Evolutionary conservation across 2,329 filamentous ascomycete species (phyloP), one percentile per base, ranked within the genome.

Genomic region (Bipolaris bicolor): DNA sequence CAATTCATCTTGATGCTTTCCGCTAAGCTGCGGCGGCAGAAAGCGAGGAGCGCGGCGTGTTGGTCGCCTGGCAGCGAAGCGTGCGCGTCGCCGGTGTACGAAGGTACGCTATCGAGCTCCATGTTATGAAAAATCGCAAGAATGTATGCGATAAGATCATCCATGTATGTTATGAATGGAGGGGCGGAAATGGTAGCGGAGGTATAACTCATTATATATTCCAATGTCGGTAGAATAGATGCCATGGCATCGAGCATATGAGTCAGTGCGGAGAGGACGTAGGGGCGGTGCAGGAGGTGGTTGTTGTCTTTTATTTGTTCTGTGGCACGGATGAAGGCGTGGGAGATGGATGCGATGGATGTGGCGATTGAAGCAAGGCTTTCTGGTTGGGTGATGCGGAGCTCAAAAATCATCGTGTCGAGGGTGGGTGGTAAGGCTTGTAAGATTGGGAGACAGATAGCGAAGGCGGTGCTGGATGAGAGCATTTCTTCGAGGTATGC

Each of bases 401-500:
- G 61, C 43, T 80, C 76, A 59, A 80, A 79, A 1, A 83, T 63
- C 48, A 85, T 58, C 7, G 79, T 75, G 4, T 76, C 64, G 6
- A 84, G 73, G 0, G 81, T 76, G 5, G 72, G 68, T 0, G 71
- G 71, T 13, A 80, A 74, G 1, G 83, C 81, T 47, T 82, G 74
- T 24, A 87, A 66, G 6, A 87, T 76, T 0, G 86, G 85, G 16
- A 76, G 64, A 5, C 80, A 79, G 3, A 86, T 70, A 16, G 86
- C 76, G 79, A 84, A 85, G 2, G 81, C 81, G 22, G 75, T 74
- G 3, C 75, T 62, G 13, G 78, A 80, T 13, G 66, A 72, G 49
- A 86, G 79, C 0, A 80, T 74, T 1, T 68, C 71, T 61, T 83
- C 79, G 24, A 87, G 75, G 66, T 88, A 88, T 2, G 81, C 81